phyloP scores from a whole-genome alignment of 495 filamentous ascomycete genomes.

The Penicillium fimorum region DNA sequence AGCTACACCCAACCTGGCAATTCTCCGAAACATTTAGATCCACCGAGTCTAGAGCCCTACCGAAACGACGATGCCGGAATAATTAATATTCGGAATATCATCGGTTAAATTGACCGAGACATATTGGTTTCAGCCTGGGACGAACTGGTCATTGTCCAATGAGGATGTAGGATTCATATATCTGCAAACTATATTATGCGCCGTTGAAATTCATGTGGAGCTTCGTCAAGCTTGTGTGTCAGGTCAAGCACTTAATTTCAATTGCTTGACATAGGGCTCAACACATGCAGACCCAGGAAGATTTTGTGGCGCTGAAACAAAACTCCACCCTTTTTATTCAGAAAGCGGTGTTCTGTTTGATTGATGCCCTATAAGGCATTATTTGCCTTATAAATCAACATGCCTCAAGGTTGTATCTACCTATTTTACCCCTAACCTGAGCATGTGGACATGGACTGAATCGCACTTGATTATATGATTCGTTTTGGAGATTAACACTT shows the following conservation, averaged over 20 bases:
- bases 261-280: neutral
- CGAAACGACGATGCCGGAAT: neutral
- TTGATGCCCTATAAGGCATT: neutral
- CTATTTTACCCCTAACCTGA: neutral
- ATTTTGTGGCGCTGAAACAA: neutral
- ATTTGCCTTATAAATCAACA: neutral
- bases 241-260: neutral
- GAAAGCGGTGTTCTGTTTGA: neutral
- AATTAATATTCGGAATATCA: neutral
- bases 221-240: slow-evolving; percentile 5
- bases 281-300: neutral
- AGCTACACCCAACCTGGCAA: neutral
- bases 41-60: neutral
- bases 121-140: neutral
- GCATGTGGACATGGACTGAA: neutral
- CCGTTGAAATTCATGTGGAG: slow-evolving; percentile 4
- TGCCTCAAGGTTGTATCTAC: neutral
- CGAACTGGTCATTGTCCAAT: neutral
- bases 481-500: too few species aligned
- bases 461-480: neutral
- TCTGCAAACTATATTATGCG: slow-evolving; percentile 1
- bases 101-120: slow-evolving; percentile 1
- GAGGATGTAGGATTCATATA: neutral
- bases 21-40: neutral
- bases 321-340: neutral